Conservation (phyloP, 2,329 filamentous ascomycete species). For the Neurospora sp. region DNA sequence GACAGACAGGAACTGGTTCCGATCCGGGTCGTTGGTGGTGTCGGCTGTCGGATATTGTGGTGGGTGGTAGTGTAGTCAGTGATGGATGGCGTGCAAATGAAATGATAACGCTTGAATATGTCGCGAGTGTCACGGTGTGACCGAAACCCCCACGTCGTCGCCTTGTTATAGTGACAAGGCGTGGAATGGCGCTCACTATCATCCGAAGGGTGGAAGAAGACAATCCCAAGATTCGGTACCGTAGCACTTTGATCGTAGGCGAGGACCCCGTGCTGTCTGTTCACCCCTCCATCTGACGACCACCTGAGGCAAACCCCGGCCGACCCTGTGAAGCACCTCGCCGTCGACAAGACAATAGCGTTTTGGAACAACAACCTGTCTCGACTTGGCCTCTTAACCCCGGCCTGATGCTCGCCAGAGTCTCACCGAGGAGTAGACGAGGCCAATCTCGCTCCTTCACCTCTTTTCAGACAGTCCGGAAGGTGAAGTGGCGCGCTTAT, state of each 20-base stretch:
- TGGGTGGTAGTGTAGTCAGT: not conserved
- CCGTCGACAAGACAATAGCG: not conserved
- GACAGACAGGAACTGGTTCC: not conserved
- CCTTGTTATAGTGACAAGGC: not conserved
- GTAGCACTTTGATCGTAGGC: not conserved
- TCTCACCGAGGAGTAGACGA: not conserved
- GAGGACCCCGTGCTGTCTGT: not conserved
- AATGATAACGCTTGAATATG: slow-evolving; percentile 1
- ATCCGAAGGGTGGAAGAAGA: not conserved
- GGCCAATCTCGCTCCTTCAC: not conserved
- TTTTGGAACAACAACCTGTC: not conserved
- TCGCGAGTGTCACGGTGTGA: not conserved
- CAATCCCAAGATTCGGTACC: not conserved
- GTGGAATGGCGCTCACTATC: not conserved
- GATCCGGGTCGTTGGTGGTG: not conserved
- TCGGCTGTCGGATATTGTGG: not conserved
- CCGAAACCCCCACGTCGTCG: slow-evolving; percentile 12
- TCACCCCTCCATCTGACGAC: not conserved
- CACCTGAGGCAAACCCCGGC: not conserved
- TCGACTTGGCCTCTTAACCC: not conserved
- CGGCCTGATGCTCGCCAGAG: not conserved
- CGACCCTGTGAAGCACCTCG: not conserved
- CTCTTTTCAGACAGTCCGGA: not conserved
- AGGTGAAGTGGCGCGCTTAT: slow-evolving; percentile 9
- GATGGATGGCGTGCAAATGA: not conserved